Percentiles rank a stretch among this genome's conserved stretches.
These are phyloP conservation scores for Globisporangium acanthophoron DNA, from an alignment of 352 stramenopile species.

Conservation along the genomic window DNA sequence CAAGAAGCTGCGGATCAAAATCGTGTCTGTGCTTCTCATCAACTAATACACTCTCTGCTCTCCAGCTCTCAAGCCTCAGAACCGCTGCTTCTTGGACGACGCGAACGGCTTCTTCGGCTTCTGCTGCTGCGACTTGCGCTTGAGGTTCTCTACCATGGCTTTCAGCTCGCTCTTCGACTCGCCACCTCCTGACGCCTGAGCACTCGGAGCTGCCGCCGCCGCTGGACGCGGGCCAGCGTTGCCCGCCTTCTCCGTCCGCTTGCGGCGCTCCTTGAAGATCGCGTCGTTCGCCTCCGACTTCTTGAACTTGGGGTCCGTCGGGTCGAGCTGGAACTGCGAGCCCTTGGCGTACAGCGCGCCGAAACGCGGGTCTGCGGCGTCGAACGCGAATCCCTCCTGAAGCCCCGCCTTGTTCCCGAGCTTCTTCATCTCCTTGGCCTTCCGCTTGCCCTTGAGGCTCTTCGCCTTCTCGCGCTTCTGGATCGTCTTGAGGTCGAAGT, in stretches of 20 bases:
- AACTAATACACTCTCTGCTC: background rate
- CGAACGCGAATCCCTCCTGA: conserved; percentile 74
- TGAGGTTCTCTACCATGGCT: conserved; percentile 77
- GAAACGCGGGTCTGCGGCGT: conserved; percentile 73
- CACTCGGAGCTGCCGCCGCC: background rate
- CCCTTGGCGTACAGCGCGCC: conserved; percentile 66
- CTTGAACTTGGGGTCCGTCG: conserved; percentile 82
- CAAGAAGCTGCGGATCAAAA: too few relatives aligned
- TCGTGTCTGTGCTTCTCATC: background rate
- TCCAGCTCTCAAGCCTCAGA: conserved; percentile 8
- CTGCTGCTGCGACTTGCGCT: conserved; percentile 67
- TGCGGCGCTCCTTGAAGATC: conserved; percentile 76
- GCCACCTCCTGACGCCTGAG: background rate
- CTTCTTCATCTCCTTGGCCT: conserved; percentile 75
- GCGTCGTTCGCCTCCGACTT: conserved; percentile 72
- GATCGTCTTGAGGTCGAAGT: conserved; percentile 87
- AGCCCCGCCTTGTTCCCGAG: conserved; percentile 51
- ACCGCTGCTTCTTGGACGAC: conserved; percentile 42
- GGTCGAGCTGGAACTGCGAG: conserved; percentile 77
- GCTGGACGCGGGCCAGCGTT: background rate
- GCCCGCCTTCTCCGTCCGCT: conserved; percentile 41
- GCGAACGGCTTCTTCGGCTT: conserved; percentile 26
- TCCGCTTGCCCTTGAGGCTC: conserved; percentile 73
- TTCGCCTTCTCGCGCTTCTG: conserved; percentile 63
- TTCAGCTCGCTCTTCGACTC: conserved; percentile 43